phyloP scores from a whole-genome alignment of 2,329 filamentous ascomycete genomes.

The Ceratocystis harringtonii region DNA sequence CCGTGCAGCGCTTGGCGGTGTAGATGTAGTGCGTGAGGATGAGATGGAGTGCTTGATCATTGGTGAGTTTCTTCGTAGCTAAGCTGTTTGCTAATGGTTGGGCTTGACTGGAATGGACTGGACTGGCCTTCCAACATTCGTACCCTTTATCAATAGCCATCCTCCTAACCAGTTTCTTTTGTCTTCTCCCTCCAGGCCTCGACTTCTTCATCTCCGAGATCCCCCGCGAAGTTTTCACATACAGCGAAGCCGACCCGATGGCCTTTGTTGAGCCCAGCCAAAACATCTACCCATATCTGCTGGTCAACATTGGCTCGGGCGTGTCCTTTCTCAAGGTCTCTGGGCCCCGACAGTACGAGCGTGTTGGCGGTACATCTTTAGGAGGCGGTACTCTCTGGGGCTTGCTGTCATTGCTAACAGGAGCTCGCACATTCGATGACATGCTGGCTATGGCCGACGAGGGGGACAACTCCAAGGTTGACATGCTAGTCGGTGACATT shows the following conservation, averaged over 20 bases:
- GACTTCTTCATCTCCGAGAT: slow-evolving; percentile 99
- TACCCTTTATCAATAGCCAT: too few relatives aligned
- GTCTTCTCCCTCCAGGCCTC: slow-evolving; percentile 42
- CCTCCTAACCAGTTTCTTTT: slow-evolving; percentile 16
- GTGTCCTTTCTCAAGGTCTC: slow-evolving; percentile 97
- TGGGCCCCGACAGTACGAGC: slow-evolving; percentile 69
- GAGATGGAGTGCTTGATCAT: slow-evolving; percentile 99
- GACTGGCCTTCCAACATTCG: too few relatives aligned
- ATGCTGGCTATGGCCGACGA: slow-evolving; percentile 86
- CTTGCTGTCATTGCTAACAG: slow-evolving; percentile 75
- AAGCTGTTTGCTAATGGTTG: neutral
- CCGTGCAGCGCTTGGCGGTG: slow-evolving; percentile 55
- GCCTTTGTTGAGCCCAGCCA: slow-evolving; percentile 69
- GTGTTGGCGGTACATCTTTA: slow-evolving; percentile 86
- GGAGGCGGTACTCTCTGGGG: slow-evolving; percentile 98
- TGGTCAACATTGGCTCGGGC: slow-evolving; percentile 95
- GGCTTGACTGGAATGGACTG: too few relatives aligned
- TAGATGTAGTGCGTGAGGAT: slow-evolving; percentile 82
- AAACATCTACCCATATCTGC: slow-evolving; percentile 80
- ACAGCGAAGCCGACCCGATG: slow-evolving; percentile 82
- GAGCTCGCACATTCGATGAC: slow-evolving; percentile 90
- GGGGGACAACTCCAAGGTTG: slow-evolving; percentile 84
- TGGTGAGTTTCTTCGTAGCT: slow-evolving; percentile 35
- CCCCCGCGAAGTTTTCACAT: slow-evolving; percentile 91
- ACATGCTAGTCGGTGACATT: slow-evolving; percentile 95